Conservation (phyloP, 2,329 filamentous ascomycete species). For the Rasamsonia emersonii region DNA sequence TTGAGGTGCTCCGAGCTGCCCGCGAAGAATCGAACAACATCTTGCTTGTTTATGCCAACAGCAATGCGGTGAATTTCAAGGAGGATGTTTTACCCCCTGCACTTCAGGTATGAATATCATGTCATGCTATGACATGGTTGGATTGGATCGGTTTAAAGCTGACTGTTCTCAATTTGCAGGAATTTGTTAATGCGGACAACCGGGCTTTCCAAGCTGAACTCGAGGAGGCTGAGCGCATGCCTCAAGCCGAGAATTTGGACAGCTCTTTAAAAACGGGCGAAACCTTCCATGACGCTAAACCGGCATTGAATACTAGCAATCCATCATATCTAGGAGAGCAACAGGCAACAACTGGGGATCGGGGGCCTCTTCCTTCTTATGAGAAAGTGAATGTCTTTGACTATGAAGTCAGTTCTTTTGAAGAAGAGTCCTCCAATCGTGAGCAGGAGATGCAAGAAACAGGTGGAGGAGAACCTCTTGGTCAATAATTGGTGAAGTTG, state of each 20-base stretch:
- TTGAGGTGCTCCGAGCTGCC: conserved; percentile 48
- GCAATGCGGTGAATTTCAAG: conserved; percentile 32
- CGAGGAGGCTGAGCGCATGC: conserved; percentile 14
- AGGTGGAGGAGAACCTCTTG: conserved; percentile 11
- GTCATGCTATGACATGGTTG: no score
- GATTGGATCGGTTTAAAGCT: no score
- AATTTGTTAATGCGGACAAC: conserved; percentile 45
- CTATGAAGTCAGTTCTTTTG: conserved; percentile 30
- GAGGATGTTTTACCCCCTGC: conserved; percentile 23
- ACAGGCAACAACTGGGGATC: no score
- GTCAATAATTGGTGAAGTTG: conserved; percentile 1
- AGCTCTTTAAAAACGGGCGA: background rate
- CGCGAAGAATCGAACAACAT: conserved; percentile 44
- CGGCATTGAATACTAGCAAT: no score
- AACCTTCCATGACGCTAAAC: no score
- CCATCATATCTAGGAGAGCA: no score
- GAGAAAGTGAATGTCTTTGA: conserved; percentile 29
- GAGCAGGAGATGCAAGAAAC: conserved; percentile 35
- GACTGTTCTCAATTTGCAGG: no score
- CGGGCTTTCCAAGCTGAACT: conserved; percentile 30
- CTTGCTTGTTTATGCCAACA: conserved; percentile 53
- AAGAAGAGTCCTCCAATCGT: conserved; percentile 16
- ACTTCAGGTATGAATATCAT: conserved; percentile 30
- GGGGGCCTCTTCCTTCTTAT: conserved; percentile 3
- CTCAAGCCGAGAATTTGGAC: conserved; percentile 5